Evolutionary conservation across 371 early-diverging fungal species (phyloP).

Genomic region (Mortierella polycephala): DNA sequence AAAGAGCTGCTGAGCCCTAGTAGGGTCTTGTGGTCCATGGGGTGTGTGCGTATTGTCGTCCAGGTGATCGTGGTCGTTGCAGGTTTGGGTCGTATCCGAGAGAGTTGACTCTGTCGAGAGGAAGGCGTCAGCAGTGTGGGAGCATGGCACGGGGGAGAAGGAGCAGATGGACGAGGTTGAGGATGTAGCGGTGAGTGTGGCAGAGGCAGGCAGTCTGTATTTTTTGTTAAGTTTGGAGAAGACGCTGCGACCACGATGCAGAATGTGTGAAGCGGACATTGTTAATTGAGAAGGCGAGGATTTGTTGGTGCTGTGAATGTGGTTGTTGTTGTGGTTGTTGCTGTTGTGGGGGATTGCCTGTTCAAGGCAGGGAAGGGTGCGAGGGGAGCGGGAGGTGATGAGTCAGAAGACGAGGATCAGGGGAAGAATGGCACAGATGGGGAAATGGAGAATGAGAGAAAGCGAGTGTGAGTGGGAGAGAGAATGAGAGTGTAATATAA

Average conservation of each 20-base stretch:
- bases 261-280: slow-evolving; percentile 44
- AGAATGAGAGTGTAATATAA: not conserved
- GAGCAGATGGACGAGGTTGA: slow-evolving; percentile 36
- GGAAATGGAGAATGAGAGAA: not conserved
- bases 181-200: slow-evolving; percentile 21
- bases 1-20: slow-evolving; percentile 48
- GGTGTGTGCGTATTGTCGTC: not conserved
- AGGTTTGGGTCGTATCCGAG: not conserved
- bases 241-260: slow-evolving; percentile 46
- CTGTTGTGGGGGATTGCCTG: slow-evolving; percentile 4
- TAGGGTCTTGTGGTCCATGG: slow-evolving; percentile 23
- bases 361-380: slow-evolving; percentile 5
- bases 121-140: slow-evolving; percentile 11
- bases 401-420: not conserved
- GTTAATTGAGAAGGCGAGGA: no score
- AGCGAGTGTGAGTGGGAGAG: not conserved
- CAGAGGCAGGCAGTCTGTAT: slow-evolving; percentile 36
- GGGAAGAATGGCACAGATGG: not conserved
- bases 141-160: slow-evolving; percentile 27
- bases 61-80: slow-evolving; percentile 1
- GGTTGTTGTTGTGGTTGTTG: not conserved
- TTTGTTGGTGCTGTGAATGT: not conserved
- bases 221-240: slow-evolving; percentile 52
- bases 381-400: not conserved
- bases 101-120: slow-evolving; percentile 18